Evolutionary conservation across 345 rosid species (phyloP), one percentile per base, ranked within the genome.

Genomic region (Viola odorata): DNA sequence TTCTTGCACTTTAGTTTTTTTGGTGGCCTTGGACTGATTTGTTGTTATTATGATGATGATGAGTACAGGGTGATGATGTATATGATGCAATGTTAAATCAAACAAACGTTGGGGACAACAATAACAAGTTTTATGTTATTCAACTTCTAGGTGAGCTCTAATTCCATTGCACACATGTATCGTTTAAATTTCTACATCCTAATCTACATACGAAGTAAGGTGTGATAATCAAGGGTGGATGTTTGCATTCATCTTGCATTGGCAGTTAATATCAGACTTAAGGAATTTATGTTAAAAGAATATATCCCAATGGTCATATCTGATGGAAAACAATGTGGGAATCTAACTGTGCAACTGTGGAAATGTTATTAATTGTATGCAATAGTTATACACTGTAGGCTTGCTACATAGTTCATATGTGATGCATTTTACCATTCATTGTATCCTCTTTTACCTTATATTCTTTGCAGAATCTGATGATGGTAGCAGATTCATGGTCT

Each of bases 81-180:
- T 91, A 85, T 70, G 96, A 89, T 78, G 95, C 92, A 37, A 84
- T 84, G 80, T 74, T 89, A 68, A 91, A 89, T 67, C 96, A 91
- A 74, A 87, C 96, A 53, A 84, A 89, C 73, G 77, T 85, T 52
- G 84, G 81, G 62, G 70, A 70, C 47, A 89, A 89, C 69, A 91
- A 89, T 58, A 86, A 91, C 84, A 91, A 89, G 73, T 87, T 86
- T 81, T 87, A 76, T 68, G 83, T 79, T 62, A 80, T 89, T 41
- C 98, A 89, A 75, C 86, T 87, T 55, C 80, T 91, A 54, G 96
- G 98, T 87, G 12, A 63, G 72, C 64, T 73, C 5, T 12, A 11
- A 11, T 53, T 70, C 55, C 38, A 37, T 49, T 38, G 50, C 50
- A 38, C 59, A 6, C 49, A 8, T 50, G 38, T 55, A 45, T 14